These are phyloP conservation scores for Tetratostichococcus sp. DNA, from an alignment of 139 green algal species.

Conservation along the genomic window DNA sequence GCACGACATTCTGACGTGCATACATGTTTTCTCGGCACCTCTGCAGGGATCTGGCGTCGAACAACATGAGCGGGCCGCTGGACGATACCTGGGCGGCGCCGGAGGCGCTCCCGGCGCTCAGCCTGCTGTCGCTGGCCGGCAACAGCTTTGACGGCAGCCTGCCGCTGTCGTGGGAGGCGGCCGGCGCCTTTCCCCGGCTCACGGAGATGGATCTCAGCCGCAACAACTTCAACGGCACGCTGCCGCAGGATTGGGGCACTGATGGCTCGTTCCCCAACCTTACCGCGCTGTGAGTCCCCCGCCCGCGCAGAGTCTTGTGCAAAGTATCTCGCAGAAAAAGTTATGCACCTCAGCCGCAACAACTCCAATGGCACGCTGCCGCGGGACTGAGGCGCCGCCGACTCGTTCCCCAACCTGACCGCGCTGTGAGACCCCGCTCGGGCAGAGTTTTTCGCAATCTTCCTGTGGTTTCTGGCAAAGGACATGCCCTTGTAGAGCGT, in stretches of 20 bases:
- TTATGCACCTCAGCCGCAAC: conserved; percentile 5
- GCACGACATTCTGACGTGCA: no score
- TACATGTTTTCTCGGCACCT: no score
- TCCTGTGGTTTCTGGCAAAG: no score
- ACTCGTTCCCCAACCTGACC: conserved; percentile 9
- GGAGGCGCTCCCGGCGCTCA: not conserved
- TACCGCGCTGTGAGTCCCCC: not conserved
- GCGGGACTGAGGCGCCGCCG: not conserved
- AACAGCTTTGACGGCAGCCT: not conserved
- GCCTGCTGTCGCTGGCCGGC: not conserved
- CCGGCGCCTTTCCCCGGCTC: conserved; percentile 10
- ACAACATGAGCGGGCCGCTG: not conserved
- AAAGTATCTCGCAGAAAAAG: no score
- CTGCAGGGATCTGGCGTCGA: not conserved
- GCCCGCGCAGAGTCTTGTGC: no score
- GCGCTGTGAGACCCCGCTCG: not conserved
- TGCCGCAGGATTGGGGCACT: conserved; percentile 8
- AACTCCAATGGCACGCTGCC: conserved; percentile 13
- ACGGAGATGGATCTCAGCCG: conserved; percentile 2
- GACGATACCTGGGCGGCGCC: not conserved
- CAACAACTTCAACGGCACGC: conserved; percentile 15
- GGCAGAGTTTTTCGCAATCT: no score
- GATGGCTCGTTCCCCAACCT: conserved; percentile 8
- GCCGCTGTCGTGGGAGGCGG: conserved; percentile 2
- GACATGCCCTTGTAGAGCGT: no score